These are phyloP conservation scores for Dillenia suffruticosa DNA, from an alignment of 164 flowering plant species.

Conservation along the genomic window DNA sequence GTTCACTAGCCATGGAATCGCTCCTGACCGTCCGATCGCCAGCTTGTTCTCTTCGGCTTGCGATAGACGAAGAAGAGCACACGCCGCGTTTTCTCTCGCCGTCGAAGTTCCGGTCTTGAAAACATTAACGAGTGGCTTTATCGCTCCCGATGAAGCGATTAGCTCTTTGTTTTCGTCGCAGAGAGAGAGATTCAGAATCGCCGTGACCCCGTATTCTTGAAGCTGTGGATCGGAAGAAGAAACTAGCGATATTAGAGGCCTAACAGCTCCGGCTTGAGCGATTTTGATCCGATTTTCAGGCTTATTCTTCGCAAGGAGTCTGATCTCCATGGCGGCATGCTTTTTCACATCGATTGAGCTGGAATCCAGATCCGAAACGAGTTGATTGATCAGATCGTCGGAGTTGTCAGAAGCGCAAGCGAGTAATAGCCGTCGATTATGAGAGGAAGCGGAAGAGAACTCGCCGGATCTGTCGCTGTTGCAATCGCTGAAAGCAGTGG, in stretches of 20 bases:
- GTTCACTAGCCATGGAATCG: conserved; percentile 62
- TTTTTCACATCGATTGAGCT: conserved; percentile 54
- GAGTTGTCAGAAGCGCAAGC: conserved; percentile 54
- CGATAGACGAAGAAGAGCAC: conserved; percentile 76
- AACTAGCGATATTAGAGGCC: conserved; percentile 53
- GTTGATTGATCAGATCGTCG: conserved; percentile 52
- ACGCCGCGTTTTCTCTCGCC: conserved; percentile 84
- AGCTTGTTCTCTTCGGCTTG: conserved; percentile 59
- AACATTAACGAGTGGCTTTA: conserved; percentile 62
- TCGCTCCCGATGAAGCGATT: conserved; percentile 64
- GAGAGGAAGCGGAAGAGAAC: conserved; percentile 45
- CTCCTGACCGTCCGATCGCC: conserved; percentile 82
- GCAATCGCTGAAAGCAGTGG: conserved; percentile 76
- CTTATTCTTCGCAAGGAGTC: conserved; percentile 77
- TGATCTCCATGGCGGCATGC: conserved; percentile 66
- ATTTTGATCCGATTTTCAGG: conserved; percentile 67
- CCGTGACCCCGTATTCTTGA: conserved; percentile 79
- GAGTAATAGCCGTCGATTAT: conserved; percentile 32
- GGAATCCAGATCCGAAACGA: conserved; percentile 56
- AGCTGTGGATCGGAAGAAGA: conserved; percentile 57
- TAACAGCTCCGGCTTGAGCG: conserved; percentile 63
- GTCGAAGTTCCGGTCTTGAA: conserved; percentile 59
- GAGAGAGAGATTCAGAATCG: conserved; percentile 66
- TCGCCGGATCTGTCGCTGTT: conserved; percentile 82
- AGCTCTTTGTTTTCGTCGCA: conserved; percentile 74